Evolutionary conservation across 495 filamentous ascomycete genomes (phyloP), one percentile per base, ranked within the genome.

Genomic region (Xylaria palmicola): DNA sequence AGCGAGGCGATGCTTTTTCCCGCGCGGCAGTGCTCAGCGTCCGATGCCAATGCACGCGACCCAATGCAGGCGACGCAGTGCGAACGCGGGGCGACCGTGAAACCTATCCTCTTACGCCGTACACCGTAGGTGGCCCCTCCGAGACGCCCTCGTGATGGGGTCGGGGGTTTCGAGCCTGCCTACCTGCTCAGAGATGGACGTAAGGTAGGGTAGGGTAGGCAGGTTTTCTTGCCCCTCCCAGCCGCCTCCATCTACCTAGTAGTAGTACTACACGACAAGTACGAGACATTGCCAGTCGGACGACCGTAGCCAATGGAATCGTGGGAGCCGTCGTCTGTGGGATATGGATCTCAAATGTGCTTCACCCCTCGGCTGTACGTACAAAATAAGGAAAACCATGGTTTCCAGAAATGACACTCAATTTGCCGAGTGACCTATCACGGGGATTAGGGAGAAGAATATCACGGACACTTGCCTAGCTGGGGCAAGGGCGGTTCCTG

Each of bases 341-440:
- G n/a, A 30, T 32, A n/a, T 3, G 17, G 53, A 44, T 17, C 53
- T 39, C 32, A 43, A 56, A 34, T 15, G 26, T 32, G 53, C 53
- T 30, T 41, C 15, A 55, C 13, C 32, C 22, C 27, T 59, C 56
- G 56, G 55, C 55, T 58, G 17, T 37, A 58, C 27, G 9, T 40
- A 59, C 45, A 10, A 51, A 44, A 43, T 49, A 48, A 51, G 55
- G n/a, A 47, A 53, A 55, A 60, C 41, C 63, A 59, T 50, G 44
- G 63, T 48, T 37, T 62, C 45, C 49, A 68, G 59, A 71, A 62
- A 71, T 67, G 59, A 66, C 54, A 47, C 45, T 56, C 37, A 71
- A 71, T 69, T 59, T 68, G 43, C 40, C 67, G 52, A 43, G 15
- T 6, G 30, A 44, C 68, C 65, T 68, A 71, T 71, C 65, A 68